A percentile compares a stretch with the other conserved stretches of the same genome.
These are phyloP conservation scores for Yarrowia sp. DNA, from an alignment of 805 yeast species.

Conservation along the genomic window DNA sequence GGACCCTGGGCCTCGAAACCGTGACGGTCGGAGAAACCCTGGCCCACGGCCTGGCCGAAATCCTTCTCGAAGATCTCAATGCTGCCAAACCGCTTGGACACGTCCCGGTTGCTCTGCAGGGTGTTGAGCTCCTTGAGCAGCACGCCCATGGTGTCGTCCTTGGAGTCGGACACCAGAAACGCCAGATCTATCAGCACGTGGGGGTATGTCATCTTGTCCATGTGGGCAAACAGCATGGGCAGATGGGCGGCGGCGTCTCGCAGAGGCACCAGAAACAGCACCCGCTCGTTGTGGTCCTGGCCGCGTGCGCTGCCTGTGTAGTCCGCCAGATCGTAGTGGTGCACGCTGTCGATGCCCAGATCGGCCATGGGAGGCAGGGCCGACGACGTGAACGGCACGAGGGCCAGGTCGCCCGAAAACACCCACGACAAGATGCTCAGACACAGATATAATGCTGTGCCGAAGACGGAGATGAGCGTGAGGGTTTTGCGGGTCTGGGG, in stretches of 20 bases:
- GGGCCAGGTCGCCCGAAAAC: slow-evolving; percentile 32
- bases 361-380: slow-evolving; percentile 34
- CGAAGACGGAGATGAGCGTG: slow-evolving; percentile 22
- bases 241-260: slow-evolving; percentile 91
- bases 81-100: slow-evolving; percentile 72
- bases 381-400: slow-evolving; percentile 34
- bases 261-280: slow-evolving; percentile 84
- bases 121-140: slow-evolving; percentile 63
- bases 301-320: slow-evolving; percentile 73
- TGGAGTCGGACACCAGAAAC: slow-evolving; percentile 87
- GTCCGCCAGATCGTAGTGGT: slow-evolving; percentile 74
- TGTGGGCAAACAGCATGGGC: slow-evolving; percentile 86
- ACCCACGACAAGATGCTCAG: slow-evolving; percentile 35
- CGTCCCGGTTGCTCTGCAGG: slow-evolving; percentile 71
- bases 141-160: slow-evolving; percentile 82
- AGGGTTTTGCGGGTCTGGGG: slow-evolving; percentile 26
- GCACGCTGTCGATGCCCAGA: slow-evolving; percentile 52
- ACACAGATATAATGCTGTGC: slow-evolving; percentile 19
- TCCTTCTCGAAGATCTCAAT: slow-evolving; percentile 89
- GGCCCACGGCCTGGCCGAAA: slow-evolving; percentile 94
- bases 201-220: slow-evolving; percentile 82
- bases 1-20: slow-evolving; percentile 98
- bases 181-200: slow-evolving; percentile 84
- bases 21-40: slow-evolving; percentile 92
- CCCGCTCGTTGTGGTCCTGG: slow-evolving; percentile 79